A percentile compares a stretch with the other conserved stretches of the same genome.
Conservation (phyloP, 192 early-diverging fungal species). For the Linderina pennispora region DNA sequence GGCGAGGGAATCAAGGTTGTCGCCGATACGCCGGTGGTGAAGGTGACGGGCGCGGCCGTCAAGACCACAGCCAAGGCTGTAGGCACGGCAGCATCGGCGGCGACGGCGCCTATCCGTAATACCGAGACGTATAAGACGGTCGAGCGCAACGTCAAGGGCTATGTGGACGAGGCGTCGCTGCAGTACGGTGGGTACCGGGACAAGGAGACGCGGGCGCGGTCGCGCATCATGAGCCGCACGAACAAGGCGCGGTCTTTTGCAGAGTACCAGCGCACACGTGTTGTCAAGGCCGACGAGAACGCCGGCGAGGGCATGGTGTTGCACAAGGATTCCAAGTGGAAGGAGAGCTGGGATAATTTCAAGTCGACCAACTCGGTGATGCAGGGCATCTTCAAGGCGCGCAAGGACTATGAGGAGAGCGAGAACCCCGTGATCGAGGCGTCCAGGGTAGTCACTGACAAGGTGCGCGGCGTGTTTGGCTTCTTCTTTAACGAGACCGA, state of each 20-base stretch:
- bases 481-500: constrained; percentile 91
- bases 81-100: constrained; percentile 54
- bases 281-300: constrained; percentile 43
- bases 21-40: constrained; percentile 69
- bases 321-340: constrained; percentile 82
- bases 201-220: constrained; percentile 58
- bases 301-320: constrained; percentile 74
- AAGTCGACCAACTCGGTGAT: constrained; percentile 82
- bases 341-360: constrained; percentile 88
- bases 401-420: constrained; percentile 80
- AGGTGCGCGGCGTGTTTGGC: constrained; percentile 67
- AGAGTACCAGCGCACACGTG: constrained; percentile 42
- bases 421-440: constrained; percentile 79
- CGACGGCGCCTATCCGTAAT: constrained; percentile 63
- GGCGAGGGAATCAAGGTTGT: constrained; percentile 62
- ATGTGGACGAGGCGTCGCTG: constrained; percentile 63
- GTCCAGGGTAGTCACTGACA: constrained; percentile 68
- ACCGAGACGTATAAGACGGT: constrained; percentile 58
- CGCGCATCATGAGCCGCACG: constrained; percentile 35
- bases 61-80: constrained; percentile 58
- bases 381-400: constrained; percentile 73
- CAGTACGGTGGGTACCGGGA: constrained; percentile 71
- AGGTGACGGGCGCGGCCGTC: constrained; percentile 68
- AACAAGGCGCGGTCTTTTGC: constrained; percentile 43
- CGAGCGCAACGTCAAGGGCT: constrained; percentile 57